Evolutionary conservation across 306 rosid species (phyloP), one percentile per base, ranked within the genome.

Genomic region (Trifolium dubium): DNA sequence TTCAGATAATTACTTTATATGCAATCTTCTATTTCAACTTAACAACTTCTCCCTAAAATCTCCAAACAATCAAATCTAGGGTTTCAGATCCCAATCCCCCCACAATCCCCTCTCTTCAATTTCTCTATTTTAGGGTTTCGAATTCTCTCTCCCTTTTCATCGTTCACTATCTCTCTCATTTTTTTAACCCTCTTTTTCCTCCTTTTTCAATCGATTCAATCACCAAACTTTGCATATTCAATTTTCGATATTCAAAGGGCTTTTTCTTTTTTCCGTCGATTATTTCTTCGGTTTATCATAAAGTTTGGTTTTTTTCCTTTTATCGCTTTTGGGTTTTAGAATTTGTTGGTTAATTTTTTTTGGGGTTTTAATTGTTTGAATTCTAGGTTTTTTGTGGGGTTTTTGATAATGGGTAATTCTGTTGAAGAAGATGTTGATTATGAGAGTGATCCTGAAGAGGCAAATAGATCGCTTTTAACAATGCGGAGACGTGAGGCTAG

Each of bases 401-500:
- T 79, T 83, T 79, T 35, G 39, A 37, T 6, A 18, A 90, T 90
- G 98, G 90, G 89, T 72, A 28, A 79, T 10, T 60, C 76, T 29
- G 85, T 85, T 41, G 93, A 86, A 82, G 96, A 89, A 56, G 96
- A 92, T 55, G 72, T 86, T 67, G 96, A 89, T 35, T 92, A 89
- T 67, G 96, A 92, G 23, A 92, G 98, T 85, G 98, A 92, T 87
- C 98, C 98, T 5, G 96, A 92, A 77, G 98, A 88, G 59, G 86
- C 40, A 11, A 88, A 86, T 70, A 80, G 88, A 64, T 89, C 89
- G 5, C 78, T 92, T 76, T 79, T 92, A 75, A 74, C 92, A 74
- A 89, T 92, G 97, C 89, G 98, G 85, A 78, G 98, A 85, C 86
- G 90, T 46, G 89, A 79, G 43, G 98, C 96, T 3, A 92, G 98